Evolutionary conservation across 73 alveolate species (phyloP).

Genomic region (Stentor roeselii): DNA sequence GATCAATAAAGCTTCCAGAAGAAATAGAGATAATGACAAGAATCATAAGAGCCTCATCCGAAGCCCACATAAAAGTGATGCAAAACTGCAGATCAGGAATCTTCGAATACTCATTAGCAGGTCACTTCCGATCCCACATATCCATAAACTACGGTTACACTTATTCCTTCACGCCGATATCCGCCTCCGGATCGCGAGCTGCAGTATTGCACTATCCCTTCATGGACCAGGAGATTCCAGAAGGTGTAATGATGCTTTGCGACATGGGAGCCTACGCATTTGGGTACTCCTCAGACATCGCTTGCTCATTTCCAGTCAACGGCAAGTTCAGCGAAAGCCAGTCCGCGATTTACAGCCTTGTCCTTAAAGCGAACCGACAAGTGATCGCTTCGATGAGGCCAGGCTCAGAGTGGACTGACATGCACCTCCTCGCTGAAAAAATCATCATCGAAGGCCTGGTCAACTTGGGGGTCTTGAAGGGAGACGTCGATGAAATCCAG

Average conservation of each 20-base stretch:
- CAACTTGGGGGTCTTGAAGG: conserved; percentile 80
- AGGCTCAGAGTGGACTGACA: conserved; percentile 92
- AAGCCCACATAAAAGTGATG: conserved; percentile 70
- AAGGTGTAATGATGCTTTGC: conserved; percentile 60
- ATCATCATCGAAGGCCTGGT: conserved; percentile 78
- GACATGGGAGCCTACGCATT: conserved; percentile 81
- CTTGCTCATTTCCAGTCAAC: conserved; percentile 93
- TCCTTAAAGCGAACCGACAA: conserved; percentile 75
- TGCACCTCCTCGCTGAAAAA: conserved; percentile 97
- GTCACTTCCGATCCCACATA: conserved; percentile 57
- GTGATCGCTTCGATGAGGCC: conserved; percentile 80
- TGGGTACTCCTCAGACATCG: conserved; percentile 95
- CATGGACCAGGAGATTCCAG: conserved; percentile 59
- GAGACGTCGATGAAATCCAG: conserved; percentile 81
- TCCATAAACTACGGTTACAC: conserved; percentile 52
- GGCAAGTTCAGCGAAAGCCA: conserved; percentile 33
- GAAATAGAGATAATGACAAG: conserved; percentile 73
- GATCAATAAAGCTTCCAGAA: conserved; percentile 62
- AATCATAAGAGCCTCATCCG: conserved; percentile 63
- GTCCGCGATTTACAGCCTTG: conserved; percentile 50
- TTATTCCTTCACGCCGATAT: conserved; percentile 41
- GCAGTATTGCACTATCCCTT: conserved; percentile 80
- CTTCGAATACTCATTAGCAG: conserved; percentile 64
- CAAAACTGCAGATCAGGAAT: conserved; percentile 66
- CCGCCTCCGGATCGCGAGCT: conserved; percentile 73